These are phyloP conservation scores for Sarocladium oryzae DNA, from an alignment of 2,329 filamentous ascomycete genomes.

Conservation along the genomic window DNA sequence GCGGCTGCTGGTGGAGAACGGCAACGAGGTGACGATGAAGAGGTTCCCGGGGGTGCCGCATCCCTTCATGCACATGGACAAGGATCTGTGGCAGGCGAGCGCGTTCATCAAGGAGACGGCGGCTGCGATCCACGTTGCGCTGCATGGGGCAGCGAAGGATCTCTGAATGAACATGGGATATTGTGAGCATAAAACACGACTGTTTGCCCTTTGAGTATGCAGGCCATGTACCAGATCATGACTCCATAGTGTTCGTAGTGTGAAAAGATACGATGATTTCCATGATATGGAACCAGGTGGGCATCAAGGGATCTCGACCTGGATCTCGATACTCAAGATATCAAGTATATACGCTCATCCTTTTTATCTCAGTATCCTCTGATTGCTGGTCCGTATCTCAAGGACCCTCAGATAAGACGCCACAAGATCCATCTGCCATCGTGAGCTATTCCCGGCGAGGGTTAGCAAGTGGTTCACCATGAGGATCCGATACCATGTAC, in stretches of 20 bases:
- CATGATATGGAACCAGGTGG: too few relatives aligned
- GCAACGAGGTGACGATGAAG: constrained; percentile 37
- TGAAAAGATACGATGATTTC: too few relatives aligned
- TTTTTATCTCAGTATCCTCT: too few relatives aligned
- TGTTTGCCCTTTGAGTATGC: too few relatives aligned
- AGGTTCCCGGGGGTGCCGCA: constrained; percentile 40
- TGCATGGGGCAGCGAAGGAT: not conserved
- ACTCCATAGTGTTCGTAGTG: too few relatives aligned
- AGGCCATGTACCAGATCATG: too few relatives aligned
- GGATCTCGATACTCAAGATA: not conserved
- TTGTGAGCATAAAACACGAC: too few relatives aligned
- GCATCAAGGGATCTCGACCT: too few relatives aligned
- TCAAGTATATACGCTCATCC: too few relatives aligned
- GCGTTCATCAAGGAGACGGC: constrained; percentile 27
- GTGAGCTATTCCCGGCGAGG: not conserved
- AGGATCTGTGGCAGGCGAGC: constrained; percentile 26
- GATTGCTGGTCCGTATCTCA: too few relatives aligned
- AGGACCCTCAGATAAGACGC: not conserved
- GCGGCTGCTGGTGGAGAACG: constrained; percentile 30
- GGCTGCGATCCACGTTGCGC: constrained; percentile 21
- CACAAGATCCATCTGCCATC: not conserved
- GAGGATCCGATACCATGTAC: too few relatives aligned
- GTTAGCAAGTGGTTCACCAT: not conserved
- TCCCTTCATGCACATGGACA: constrained; percentile 42
- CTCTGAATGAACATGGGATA: not conserved